Base-by-base conservation (phyloP, 2,329 filamentous ascomycete genomes). In the Colletotrichum liaoningense region DNA sequence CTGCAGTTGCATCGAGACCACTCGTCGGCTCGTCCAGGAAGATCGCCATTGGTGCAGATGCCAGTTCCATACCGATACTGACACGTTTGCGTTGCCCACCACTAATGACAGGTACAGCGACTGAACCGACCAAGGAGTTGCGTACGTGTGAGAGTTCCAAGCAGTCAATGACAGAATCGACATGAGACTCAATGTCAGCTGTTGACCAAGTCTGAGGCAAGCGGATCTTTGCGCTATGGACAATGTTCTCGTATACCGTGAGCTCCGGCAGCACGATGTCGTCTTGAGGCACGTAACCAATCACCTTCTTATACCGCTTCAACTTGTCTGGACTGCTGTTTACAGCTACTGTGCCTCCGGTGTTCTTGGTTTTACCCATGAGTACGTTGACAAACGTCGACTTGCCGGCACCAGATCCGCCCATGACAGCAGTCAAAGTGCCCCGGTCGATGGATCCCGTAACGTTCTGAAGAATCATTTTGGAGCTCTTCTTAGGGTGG, bases 251-350 rank as follows among this genome's bases (percentile, higher is more conserved):
- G 63, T 86, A 86, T 5, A 92, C 89, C 0, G 89, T 92, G 58
- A 92, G 79, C 77, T 92, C 88, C 0, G 89, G 87, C 11, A 91
- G 82, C 3, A 91, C 85, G 30, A 91, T 85, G 77, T 91, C 90
- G 74, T 91, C 88, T 76, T 92, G 89, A 1, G 90, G 89, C 3
- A 92, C 89, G 72, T 90, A 91, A 26, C 89, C 89, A 30, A 91
- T 90, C 70, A 91, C 82, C 77, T 90, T 90, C 79, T 88, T 90
- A 79, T 89, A 91, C 55, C 82, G 81, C 77, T 83, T 83, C 80
- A 88, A 83, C 74, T 84, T 84, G 14, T 85, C 84, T 0, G 85
- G 82, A 5, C 82, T 80, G n/a, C 86, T 86, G 74, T 91, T 91
- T 75, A 91, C 84, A 59, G 85, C 86, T 30, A 89, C 86, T 0